These are phyloP conservation scores for Pyrrhoderma noxium DNA, from an alignment of 1,284 basidiomycete species.

Conservation along the genomic window DNA sequence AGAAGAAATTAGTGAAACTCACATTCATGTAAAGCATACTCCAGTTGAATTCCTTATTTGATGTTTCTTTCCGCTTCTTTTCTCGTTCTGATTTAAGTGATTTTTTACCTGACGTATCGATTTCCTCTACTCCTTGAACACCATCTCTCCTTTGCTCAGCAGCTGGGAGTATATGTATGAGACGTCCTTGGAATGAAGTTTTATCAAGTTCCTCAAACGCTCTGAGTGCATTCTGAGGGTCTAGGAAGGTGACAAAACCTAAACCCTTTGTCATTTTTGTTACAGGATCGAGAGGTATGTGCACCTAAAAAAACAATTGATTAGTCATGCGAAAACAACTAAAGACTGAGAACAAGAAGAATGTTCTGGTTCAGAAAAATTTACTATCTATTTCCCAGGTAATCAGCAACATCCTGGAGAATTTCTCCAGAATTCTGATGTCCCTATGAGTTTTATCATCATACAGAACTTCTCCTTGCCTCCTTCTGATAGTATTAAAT, in stretches of 20 bases:
- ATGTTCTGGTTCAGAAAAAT: conserved; percentile 28
- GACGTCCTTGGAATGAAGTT: conserved; percentile 84
- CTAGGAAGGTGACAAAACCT: conserved; percentile 75
- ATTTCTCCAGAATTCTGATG: conserved; percentile 39
- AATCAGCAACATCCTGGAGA: conserved; percentile 48
- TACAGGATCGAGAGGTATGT: conserved; percentile 69
- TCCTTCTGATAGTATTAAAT: neutral
- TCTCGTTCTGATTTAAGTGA: conserved; percentile 64
- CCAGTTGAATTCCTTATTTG: conserved; percentile 92
- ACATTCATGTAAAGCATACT: conserved; percentile 91
- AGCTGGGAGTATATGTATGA: conserved; percentile 86
- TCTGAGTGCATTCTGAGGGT: conserved; percentile 59
- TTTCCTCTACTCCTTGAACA: conserved; percentile 33
- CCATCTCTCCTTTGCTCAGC: conserved; percentile 52
- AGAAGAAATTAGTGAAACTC: conserved; percentile 36
- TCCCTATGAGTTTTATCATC: conserved; percentile 56
- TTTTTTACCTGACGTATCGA: conserved; percentile 34
- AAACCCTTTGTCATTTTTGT: conserved; percentile 75
- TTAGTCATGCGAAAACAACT: conserved; percentile 11
- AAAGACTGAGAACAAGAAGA: neutral
- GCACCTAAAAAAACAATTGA: conserved; percentile 45
- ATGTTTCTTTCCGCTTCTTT: conserved; percentile 64
- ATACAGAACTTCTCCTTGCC: conserved; percentile 17
- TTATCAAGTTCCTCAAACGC: conserved; percentile 81
- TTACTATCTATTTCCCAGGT: conserved; percentile 54